Percentiles rank a stretch among this genome's conserved stretches.
Evolutionary conservation across 1,284 basidiomycete genomes (phyloP).

Genomic region (Rhodofomes roseus): DNA sequence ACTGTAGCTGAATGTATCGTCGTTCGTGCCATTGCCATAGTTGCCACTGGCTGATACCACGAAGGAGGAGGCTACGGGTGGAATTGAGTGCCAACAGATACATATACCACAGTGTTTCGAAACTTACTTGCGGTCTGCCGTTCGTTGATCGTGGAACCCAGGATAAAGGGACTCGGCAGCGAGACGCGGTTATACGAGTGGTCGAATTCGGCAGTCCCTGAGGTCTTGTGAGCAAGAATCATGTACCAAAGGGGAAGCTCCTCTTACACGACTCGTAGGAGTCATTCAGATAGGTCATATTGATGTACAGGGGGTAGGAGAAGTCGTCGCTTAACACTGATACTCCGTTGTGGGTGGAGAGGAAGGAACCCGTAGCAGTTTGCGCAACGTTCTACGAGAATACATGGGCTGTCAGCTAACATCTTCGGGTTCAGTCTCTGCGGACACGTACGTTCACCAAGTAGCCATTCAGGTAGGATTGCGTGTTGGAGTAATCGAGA

Average conservation of each 20-base stretch:
- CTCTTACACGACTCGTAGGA: conserved; percentile 47
- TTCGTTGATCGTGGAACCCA: conserved; percentile 53
- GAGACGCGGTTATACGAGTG: conserved; percentile 64
- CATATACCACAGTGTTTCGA: too few relatives aligned
- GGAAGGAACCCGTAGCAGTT: conserved; percentile 48
- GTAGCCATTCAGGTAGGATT: conserved; percentile 47
- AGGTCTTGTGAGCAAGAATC: conserved; percentile 1
- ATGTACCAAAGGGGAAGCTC: not conserved
- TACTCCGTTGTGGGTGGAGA: conserved; percentile 59
- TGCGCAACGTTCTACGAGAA: conserved; percentile 55
- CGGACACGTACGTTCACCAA: conserved; percentile 41
- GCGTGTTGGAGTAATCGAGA: conserved; percentile 49
- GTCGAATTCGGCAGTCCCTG: conserved; percentile 55
- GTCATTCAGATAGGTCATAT: conserved; percentile 44
- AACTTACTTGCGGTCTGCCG: conserved; percentile 53
- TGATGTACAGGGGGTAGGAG: conserved; percentile 63
- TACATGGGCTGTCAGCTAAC: not conserved
- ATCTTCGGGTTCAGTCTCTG: not conserved
- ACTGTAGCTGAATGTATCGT: conserved; percentile 61
- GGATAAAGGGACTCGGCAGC: conserved; percentile 54
- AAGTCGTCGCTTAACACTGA: conserved; percentile 53
- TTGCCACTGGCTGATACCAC: conserved; percentile 43
- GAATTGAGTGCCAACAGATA: not conserved
- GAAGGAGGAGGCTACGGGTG: conserved; percentile 50
- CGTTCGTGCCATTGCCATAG: conserved; percentile 64